These are phyloP conservation scores for Xerocomellus dryophilus DNA, from an alignment of 768 basidiomycete genomes.

Conservation along the genomic window DNA sequence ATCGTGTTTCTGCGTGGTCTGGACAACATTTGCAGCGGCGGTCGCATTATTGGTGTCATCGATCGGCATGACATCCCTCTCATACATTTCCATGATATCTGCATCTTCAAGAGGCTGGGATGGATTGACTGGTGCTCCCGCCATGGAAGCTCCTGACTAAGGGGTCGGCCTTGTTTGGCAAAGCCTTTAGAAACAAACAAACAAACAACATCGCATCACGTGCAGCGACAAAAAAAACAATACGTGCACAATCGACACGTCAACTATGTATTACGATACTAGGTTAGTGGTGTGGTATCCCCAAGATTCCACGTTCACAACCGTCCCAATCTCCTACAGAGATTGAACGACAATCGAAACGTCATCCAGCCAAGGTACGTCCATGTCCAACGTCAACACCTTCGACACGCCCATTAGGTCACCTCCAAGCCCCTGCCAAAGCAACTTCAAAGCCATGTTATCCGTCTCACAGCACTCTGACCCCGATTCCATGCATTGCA, in stretches of 20 bases:
- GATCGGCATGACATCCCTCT: conserved; percentile 5
- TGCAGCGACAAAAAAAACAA: too few species aligned
- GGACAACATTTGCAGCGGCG: conserved; percentile 22
- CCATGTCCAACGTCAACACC: conserved; percentile 62
- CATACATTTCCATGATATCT: conserved; percentile 35
- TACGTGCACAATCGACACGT: neutral
- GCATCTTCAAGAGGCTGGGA: conserved; percentile 4
- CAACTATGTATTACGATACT: neutral
- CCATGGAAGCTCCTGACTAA: conserved; percentile 10
- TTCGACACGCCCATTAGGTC: conserved; percentile 52
- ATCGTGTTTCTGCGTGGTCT: conserved; percentile 36
- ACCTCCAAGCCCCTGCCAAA: conserved; percentile 57
- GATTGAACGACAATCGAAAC: conserved; percentile 63
- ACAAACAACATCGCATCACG: too few species aligned
- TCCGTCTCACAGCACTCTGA: conserved; percentile 14
- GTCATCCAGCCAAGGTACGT: conserved; percentile 66
- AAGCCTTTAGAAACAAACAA: neutral
- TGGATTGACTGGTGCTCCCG: neutral
- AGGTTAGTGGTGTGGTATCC: conserved; percentile 1
- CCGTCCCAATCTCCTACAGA: conserved; percentile 31
- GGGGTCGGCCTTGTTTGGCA: conserved; percentile 4
- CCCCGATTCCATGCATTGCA: conserved; percentile 39
- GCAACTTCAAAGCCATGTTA: conserved; percentile 57
- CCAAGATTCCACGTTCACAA: neutral
- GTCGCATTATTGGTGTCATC: conserved; percentile 19